These are phyloP conservation scores for Polytrichum commune DNA, from an alignment of 225 moss, liverwort and hornwort genomes.

Conservation along the genomic window DNA sequence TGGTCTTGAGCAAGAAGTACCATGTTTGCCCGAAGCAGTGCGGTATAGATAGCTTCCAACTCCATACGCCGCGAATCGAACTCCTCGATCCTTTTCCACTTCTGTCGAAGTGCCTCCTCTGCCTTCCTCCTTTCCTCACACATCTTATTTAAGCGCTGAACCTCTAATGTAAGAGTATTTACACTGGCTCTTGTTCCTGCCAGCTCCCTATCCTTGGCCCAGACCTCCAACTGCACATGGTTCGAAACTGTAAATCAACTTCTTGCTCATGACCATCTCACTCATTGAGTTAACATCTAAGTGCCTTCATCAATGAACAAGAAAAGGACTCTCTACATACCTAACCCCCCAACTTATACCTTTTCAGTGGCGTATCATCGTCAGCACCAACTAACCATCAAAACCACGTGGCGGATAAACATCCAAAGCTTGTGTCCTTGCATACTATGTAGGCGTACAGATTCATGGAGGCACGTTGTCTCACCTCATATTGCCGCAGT, in stretches of 20 bases:
- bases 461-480: background rate
- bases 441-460: no score
- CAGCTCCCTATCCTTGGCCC: constrained; percentile 91
- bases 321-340: no score
- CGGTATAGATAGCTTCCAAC: constrained; percentile 80
- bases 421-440: no score
- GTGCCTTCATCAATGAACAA: background rate
- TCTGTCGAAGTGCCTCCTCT: constrained; percentile 89
- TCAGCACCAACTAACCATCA: no score
- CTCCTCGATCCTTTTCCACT: constrained; percentile 98
- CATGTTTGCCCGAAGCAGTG: constrained; percentile 88
- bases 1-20: constrained; percentile 22
- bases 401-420: no score
- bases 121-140: constrained; percentile 96
- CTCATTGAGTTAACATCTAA: background rate
- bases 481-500: constrained; percentile 74
- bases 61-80: constrained; percentile 92
- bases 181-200: constrained; percentile 90
- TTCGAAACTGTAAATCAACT: no score
- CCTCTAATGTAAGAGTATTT: constrained; percentile 69
- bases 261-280: no score
- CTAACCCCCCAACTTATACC: no score
- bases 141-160: constrained; percentile 87
- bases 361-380: no score
- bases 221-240: constrained; percentile 72